Evolutionary conservation across 2,329 filamentous ascomycete species (phyloP).

Genomic region (Pestalotiopsis sp.): DNA sequence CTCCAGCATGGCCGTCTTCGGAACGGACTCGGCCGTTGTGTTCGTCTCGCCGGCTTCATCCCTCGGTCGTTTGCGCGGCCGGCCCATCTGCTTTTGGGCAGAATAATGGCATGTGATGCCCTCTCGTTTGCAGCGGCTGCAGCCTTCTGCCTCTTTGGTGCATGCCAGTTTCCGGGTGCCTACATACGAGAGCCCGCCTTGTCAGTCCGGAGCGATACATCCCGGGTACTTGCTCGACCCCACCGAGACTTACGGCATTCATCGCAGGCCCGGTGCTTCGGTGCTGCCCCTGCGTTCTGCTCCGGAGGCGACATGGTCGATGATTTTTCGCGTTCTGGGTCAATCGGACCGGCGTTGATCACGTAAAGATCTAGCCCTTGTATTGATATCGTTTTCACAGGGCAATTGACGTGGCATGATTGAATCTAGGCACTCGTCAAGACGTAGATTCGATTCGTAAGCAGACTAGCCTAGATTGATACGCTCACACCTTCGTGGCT

Average conservation of each 20-base stretch:
- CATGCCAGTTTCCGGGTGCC: constrained; percentile 66
- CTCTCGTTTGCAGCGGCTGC: constrained; percentile 59
- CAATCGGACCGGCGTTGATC: not conserved
- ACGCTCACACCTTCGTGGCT: not conserved
- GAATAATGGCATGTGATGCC: constrained; percentile 63
- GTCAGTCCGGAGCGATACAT: constrained; percentile 3
- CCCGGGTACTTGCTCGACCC: not conserved
- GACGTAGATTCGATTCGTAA: constrained; percentile 6
- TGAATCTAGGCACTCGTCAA: constrained; percentile 1
- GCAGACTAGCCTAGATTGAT: constrained; percentile 1
- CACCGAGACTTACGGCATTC: constrained; percentile 57
- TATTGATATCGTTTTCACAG: not conserved
- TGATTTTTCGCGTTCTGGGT: not conserved
- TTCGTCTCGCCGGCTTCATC: constrained; percentile 20
- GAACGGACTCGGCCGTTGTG: constrained; percentile 13
- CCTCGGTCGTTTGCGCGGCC: constrained; percentile 59
- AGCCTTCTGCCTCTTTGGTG: constrained; percentile 62
- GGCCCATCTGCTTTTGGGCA: constrained; percentile 66
- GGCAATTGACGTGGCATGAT: not conserved
- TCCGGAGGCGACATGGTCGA: constrained; percentile 8
- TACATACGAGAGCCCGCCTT: constrained; percentile 27
- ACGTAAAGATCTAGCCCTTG: not conserved
- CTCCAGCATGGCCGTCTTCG: constrained; percentile 27
- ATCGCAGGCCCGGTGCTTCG: constrained; percentile 65
- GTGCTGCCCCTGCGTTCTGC: constrained; percentile 15